Base-by-base conservation (phyloP, 225 moss, liverwort and hornwort species). In the Pseudisothecium myosuroides region DNA sequence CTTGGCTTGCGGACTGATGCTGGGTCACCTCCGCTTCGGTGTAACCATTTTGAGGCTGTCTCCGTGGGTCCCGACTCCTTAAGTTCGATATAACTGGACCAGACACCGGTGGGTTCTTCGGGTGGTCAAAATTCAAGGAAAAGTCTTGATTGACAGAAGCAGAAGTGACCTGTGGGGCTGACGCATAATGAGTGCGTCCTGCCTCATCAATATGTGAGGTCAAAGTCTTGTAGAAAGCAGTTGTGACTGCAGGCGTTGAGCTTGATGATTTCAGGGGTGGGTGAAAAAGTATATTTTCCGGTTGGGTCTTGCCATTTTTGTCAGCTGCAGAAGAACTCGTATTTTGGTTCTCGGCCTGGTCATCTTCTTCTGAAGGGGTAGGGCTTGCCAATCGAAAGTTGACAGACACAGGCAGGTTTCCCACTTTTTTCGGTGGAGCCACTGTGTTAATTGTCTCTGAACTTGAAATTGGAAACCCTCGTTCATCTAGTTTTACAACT, bases 351-450 rank as follows among this genome's bases (percentile, higher is more conserved):
- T 88, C 91, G 65, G 55, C 36, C 75, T 84, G 86, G 76, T 93
- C 94, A 79, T 92, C 89, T 65, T 95, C 95, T 81, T 93, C 94
- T 87, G 90, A 93, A 77, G 94, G 97, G 63, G 97, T 99, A 80
- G 99, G 99, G 91, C 99, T 99, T 88, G 99, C 96, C 89, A 99
- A 88, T 63, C 97, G 95, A 80, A 93, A 92, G 90, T 91, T 93
- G 59, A 87, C 80, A 72, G 94, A 92, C 88, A 90, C 90, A 86
- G 94, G 93, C 82, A 89, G 67, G 86, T 85, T 91, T 63, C 66
- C 91, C 81, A 87, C 88, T 72, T 83, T 92, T 83, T 86, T 92
- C 52, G 67, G 85, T 67, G 92, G 85, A 32, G 84, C 52, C 14
- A 83, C 85, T 71, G 91, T 74, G 84, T 89, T 89, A 76, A 90